A percentile compares a stretch with the other conserved stretches of the same genome.
These are phyloP conservation scores for Capsicum rhomboideum DNA, from an alignment of 257 asterid species.

Conservation along the genomic window DNA sequence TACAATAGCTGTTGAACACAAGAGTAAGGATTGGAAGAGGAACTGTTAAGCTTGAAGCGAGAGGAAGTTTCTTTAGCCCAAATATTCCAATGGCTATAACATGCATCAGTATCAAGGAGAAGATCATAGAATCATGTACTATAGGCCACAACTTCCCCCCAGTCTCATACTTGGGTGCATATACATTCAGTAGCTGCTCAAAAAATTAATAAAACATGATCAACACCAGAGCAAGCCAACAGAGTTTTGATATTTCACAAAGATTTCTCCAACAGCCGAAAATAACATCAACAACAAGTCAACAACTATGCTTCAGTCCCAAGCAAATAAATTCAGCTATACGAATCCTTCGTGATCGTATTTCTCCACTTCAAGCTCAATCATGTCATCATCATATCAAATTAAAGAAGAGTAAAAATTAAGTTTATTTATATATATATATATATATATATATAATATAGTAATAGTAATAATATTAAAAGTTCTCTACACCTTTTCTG, in stretches of 20 bases:
- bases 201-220: not conserved
- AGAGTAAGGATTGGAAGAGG: constrained; percentile 96
- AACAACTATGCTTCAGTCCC: not conserved
- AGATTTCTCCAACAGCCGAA: not conserved
- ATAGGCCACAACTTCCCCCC: constrained; percentile 96
- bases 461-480: too few relatives aligned
- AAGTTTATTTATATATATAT: too few relatives aligned
- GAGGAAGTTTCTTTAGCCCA: constrained; percentile 72
- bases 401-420: not conserved
- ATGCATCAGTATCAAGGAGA: constrained; percentile 82
- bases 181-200: constrained; percentile 68
- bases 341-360: not conserved
- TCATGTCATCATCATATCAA: not conserved
- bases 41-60: constrained; percentile 67
- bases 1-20: constrained; percentile 82
- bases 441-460: too few relatives aligned
- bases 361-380: not conserved
- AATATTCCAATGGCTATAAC: constrained; percentile 87
- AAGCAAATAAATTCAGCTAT: not conserved
- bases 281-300: not conserved
- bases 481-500: not conserved
- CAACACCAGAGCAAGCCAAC: not conserved
- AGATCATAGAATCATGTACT: constrained; percentile 77
- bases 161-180: constrained; percentile 70
- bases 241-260: not conserved